A percentile compares a stretch with the other conserved stretches of the same genome.
Conservation (phyloP, 768 basidiomycete species). For the Leccinum truebloodii region DNA sequence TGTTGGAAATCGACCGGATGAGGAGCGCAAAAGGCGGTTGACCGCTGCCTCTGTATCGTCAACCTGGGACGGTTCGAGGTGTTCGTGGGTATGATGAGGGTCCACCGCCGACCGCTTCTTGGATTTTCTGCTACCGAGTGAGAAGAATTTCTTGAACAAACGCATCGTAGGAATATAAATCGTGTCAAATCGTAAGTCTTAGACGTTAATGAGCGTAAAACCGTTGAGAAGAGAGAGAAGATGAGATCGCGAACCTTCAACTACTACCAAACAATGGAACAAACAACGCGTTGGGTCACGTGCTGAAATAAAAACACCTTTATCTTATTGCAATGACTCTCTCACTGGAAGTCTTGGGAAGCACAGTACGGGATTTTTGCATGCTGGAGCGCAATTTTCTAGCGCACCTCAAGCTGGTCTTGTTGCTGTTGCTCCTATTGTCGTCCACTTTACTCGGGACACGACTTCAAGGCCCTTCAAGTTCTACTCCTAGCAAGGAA, state of each 20-base stretch:
- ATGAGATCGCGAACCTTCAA: slow-evolving; percentile 24
- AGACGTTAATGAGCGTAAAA: slow-evolving; percentile 30
- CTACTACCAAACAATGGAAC: slow-evolving; percentile 44
- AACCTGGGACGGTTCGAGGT: slow-evolving; percentile 24
- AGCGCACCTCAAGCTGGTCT: slow-evolving; percentile 64
- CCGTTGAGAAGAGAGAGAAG: slow-evolving; percentile 12
- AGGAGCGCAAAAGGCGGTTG: slow-evolving; percentile 63
- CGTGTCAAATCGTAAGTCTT: slow-evolving; percentile 31
- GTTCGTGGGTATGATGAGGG: slow-evolving; percentile 23
- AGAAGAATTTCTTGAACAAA: slow-evolving; percentile 69
- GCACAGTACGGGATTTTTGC: slow-evolving; percentile 71
- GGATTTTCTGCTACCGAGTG: slow-evolving; percentile 63
- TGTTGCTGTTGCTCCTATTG: slow-evolving; percentile 62
- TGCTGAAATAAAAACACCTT: slow-evolving; percentile 9
- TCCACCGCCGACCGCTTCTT: slow-evolving; percentile 41
- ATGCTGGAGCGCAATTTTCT: slow-evolving; percentile 80
- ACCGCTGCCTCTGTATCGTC: slow-evolving; percentile 49
- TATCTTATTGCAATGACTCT: slow-evolving; percentile 14
- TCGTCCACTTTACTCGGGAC: slow-evolving; percentile 63
- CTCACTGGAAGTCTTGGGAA: slow-evolving; percentile 49
- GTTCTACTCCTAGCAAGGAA: slow-evolving; percentile 16
- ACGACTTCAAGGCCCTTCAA: slow-evolving; percentile 49
- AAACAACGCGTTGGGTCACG: slow-evolving; percentile 33
- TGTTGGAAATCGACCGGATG: slow-evolving; percentile 64
- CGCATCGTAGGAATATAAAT: slow-evolving; percentile 47